Base-by-base conservation (phyloP, 1,139 yeast species). In the Candida pseudoviswanathii region DNA sequence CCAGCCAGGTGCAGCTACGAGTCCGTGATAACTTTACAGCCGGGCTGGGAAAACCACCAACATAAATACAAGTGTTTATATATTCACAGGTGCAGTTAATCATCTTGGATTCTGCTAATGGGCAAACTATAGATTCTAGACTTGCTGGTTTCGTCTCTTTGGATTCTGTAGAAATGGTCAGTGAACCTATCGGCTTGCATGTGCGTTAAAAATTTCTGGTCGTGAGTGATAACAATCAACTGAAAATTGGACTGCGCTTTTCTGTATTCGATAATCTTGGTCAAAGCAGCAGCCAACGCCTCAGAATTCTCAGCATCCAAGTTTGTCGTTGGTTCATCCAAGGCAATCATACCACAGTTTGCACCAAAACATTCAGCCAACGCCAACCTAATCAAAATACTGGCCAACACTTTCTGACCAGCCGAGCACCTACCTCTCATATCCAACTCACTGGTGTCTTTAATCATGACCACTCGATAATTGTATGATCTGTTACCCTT, bases 351-450 rank as follows among this genome's bases (percentile, higher is more conserved):
- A 46, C 99, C 99, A 71, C 97, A 94, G 63, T 88, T 90, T 1
- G 85, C 80, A 6, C 99, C 99, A 72, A 95, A 94, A 62, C 98
- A 90, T 66, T 95, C 99, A 0, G 98, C 96, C 45, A 95, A 72
- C 0, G 98, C 97, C 51, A 95, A 73, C 49, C 99, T 77, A 48
- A 95, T 92, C 36, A 95, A 84, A 47, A 95, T 91, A 49, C 96
- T 86, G 0, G 99, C 97, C 49, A 95, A 72, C 2, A 95, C 98
- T 63, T 91, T 90, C 66, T 95, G 99, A 1, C 99, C 99, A 0
- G 99, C 99, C 2, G 97, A 90, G 66, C 99, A 95, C 50, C 99
- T 74, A 0, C 99, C 99, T 56, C 99, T 80, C 99, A 95, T 95
- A 62, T 95, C 99, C 43, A 95, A 73, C 65, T 94, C 99, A 1